phyloP scores from a whole-genome alignment of 148 eudicot genomes.

The Dianthus caryophyllus region DNA sequence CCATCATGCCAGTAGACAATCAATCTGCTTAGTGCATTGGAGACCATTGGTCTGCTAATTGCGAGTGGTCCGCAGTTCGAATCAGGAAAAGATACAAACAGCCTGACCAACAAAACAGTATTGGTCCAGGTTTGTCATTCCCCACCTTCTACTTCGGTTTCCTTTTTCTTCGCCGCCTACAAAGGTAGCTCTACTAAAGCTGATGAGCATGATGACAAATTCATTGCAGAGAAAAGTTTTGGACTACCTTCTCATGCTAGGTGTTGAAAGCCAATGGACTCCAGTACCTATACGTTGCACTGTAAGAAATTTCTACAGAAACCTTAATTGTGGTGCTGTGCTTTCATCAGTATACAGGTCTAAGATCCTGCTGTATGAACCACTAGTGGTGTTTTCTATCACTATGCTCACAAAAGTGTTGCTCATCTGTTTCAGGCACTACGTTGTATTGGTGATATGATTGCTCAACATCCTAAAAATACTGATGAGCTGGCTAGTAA shows the following conservation, averaged over 20 bases:
- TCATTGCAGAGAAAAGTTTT: conserved; percentile 60
- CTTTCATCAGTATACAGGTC: background rate
- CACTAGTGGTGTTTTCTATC: conserved; percentile 12
- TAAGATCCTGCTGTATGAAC: conserved; percentile 3
- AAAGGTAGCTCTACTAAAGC: background rate
- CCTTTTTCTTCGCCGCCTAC: conserved; percentile 4
- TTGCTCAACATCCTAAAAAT: conserved; percentile 65
- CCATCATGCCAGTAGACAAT: conserved; percentile 77
- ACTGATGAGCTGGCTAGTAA: conserved; percentile 69
- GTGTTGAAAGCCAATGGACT: conserved; percentile 99
- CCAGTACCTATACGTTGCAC: conserved; percentile 84
- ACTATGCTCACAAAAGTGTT: conserved; percentile 11
- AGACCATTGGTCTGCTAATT: conserved; percentile 75
- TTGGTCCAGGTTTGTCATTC: conserved; percentile 76
- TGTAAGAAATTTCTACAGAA: conserved; percentile 42
- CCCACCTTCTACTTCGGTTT: background rate
- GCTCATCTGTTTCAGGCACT: conserved; percentile 51
- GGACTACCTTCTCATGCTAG: conserved; percentile 78
- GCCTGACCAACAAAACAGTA: conserved; percentile 72
- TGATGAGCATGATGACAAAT: conserved; percentile 15
- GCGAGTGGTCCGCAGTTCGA: conserved; percentile 55
- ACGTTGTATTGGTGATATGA: conserved; percentile 72
- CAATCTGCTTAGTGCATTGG: conserved; percentile 87
- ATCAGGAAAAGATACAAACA: conserved; percentile 56
- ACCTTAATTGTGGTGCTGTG: background rate